phyloP scores from a whole-genome alignment of 441 rosid genomes.

The Metrosideros polymorpha region DNA sequence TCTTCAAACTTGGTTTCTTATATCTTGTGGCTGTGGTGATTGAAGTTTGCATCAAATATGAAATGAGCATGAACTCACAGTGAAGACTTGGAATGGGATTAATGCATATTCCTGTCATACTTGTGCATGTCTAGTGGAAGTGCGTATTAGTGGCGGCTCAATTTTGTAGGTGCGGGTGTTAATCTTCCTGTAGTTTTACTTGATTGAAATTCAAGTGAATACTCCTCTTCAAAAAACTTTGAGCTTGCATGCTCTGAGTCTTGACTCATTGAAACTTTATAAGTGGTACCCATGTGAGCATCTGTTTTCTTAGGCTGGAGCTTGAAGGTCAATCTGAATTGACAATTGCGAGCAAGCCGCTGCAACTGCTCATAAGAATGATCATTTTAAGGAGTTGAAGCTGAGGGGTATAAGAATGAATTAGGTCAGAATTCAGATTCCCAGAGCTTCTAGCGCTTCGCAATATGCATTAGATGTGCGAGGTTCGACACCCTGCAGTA shows the following conservation, averaged over 20 bases:
- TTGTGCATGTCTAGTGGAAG: not conserved
- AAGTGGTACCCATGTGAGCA: not conserved
- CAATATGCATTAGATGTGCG: not conserved
- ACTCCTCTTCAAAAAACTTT: not conserved
- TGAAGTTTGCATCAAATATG: not conserved
- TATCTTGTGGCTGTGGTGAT: not conserved
- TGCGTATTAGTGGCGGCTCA: not conserved
- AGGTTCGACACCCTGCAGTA: not conserved
- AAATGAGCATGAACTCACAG: not conserved
- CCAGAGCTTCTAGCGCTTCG: not conserved
- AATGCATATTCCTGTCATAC: not conserved
- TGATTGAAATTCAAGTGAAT: not conserved
- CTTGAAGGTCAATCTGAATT: not conserved
- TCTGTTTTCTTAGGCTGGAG: not conserved
- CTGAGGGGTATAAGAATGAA: not conserved
- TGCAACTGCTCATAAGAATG: not conserved
- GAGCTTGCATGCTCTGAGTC: not conserved
- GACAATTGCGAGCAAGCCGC: not conserved
- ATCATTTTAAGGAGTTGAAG: not conserved
- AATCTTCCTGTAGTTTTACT: not conserved
- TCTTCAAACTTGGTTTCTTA: not conserved
- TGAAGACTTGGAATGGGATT: not conserved
- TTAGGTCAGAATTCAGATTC: not conserved
- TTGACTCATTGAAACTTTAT: not conserved
- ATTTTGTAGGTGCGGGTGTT: not conserved